Evolutionary conservation across 192 early-diverging fungal genomes (phyloP).

Genomic region (Coemansia sp.): DNA sequence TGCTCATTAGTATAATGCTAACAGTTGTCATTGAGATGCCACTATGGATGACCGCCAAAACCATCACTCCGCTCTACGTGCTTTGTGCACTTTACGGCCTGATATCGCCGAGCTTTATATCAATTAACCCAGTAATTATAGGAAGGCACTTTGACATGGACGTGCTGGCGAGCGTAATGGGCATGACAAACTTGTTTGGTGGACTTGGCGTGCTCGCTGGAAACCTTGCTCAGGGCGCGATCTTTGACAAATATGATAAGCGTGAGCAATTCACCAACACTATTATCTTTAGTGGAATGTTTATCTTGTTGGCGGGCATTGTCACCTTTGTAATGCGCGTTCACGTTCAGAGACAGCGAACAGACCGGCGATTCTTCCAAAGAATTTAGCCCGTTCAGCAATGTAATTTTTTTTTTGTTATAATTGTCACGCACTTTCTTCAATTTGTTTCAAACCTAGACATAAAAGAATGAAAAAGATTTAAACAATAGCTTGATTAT

Average conservation of each 20-base stretch:
- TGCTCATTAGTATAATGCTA: conserved; percentile 24
- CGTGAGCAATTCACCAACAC: conserved; percentile 45
- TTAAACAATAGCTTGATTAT: background rate
- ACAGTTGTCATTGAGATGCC: conserved; percentile 39
- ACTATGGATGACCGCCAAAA: conserved; percentile 42
- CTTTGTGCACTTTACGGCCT: conserved; percentile 42
- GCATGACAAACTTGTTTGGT: conserved; percentile 48
- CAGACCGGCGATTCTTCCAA: conserved; percentile 16
- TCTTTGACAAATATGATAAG: conserved; percentile 51
- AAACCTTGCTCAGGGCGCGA: conserved; percentile 44
- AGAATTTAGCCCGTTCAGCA: conserved; percentile 16
- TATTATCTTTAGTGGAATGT: conserved; percentile 46
- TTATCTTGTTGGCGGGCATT: conserved; percentile 40
- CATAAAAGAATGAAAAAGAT: background rate
- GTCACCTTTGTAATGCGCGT: conserved; percentile 19
- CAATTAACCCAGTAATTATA: conserved; percentile 48
- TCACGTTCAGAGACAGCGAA: conserved; percentile 16
- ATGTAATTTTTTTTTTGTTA: background rate
- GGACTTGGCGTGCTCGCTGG: conserved; percentile 41
- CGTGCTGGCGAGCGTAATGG: conserved; percentile 41
- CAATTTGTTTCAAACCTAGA: background rate
- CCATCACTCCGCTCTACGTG: conserved; percentile 33
- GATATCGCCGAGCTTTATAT: conserved; percentile 51
- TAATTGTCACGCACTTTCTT: background rate
- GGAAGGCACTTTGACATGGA: conserved; percentile 31